phyloP scores from a whole-genome alignment of 192 early-diverging fungal genomes.

The Podochytrium sp. region DNA sequence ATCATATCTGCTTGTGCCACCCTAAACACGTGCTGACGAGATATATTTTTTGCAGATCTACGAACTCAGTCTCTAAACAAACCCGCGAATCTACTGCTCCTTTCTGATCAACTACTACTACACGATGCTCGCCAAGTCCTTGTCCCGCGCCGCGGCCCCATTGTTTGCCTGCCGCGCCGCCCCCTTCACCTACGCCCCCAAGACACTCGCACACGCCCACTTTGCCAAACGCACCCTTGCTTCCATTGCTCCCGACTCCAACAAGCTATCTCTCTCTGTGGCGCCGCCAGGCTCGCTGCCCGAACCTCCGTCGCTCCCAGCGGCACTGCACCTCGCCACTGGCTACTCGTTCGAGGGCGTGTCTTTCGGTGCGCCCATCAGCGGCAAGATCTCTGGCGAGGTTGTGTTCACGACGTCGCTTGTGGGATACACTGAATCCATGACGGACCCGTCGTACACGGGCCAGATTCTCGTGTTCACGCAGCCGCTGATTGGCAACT shows the following conservation, averaged over 20 bases:
- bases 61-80: too few species aligned
- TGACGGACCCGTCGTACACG: conserved; percentile 96
- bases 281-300: conserved; percentile 32
- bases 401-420: conserved; percentile 94
- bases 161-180: conserved; percentile 15
- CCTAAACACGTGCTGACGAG: too few species aligned
- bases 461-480: conserved; percentile 97
- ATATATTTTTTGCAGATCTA: too few species aligned
- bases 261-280: conserved; percentile 30
- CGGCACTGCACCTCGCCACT: conserved; percentile 75
- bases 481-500: conserved; percentile 96
- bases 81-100: too few species aligned
- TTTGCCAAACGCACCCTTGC: conserved; percentile 50
- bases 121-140: too few species aligned
- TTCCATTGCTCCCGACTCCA: conserved; percentile 53
- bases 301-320: conserved; percentile 57
- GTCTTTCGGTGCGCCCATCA: conserved; percentile 80
- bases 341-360: conserved; percentile 83
- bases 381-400: conserved; percentile 73
- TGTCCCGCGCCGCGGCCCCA: too few species aligned
- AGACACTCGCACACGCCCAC: conserved; percentile 31
- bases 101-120: too few species aligned
- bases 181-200: neutral
- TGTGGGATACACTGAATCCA: conserved; percentile 95
- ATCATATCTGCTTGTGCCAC: too few species aligned